phyloP scores from a whole-genome alignment of 345 rosid species.

The Bruguiera parviflora region DNA sequence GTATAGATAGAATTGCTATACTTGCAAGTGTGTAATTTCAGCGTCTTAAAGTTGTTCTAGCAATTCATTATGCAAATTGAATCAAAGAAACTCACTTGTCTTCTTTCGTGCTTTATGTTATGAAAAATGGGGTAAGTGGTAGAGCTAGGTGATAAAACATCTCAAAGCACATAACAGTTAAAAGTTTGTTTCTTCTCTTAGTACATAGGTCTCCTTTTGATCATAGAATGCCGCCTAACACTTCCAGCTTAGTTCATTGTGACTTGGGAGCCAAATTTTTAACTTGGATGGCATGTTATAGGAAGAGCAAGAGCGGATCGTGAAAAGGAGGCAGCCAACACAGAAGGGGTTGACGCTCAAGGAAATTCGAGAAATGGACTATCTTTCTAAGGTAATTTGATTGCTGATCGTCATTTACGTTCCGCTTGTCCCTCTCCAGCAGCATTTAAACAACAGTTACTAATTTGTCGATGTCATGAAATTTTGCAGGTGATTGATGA shows the following conservation, averaged over 20 bases:
- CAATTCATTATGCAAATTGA: too few species aligned
- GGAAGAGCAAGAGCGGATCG: constrained; percentile 70
- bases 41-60: too few species aligned
- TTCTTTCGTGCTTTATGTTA: not conserved
- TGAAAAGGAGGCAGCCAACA: constrained; percentile 33
- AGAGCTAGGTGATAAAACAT: not conserved
- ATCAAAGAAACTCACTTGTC: too few species aligned
- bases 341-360: constrained; percentile 56
- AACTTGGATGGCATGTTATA: constrained; percentile 15
- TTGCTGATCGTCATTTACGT: too few species aligned
- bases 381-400: constrained; percentile 53
- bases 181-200: not conserved
- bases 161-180: not conserved
- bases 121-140: not conserved
- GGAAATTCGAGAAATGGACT: constrained; percentile 72
- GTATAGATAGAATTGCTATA: too few species aligned
- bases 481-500: constrained; percentile 69
- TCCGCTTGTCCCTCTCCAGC: too few species aligned
- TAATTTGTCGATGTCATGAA: not conserved
- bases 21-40: too few species aligned
- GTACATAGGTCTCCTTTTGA: not conserved
- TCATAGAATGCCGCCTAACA: not conserved
- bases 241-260: not conserved
- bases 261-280: not conserved
- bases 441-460: too few species aligned